A percentile compares a stretch with the other conserved stretches of the same genome.
phyloP scores from a whole-genome alignment of 2,329 filamentous ascomycete species.

The Epichloe hybrida region DNA sequence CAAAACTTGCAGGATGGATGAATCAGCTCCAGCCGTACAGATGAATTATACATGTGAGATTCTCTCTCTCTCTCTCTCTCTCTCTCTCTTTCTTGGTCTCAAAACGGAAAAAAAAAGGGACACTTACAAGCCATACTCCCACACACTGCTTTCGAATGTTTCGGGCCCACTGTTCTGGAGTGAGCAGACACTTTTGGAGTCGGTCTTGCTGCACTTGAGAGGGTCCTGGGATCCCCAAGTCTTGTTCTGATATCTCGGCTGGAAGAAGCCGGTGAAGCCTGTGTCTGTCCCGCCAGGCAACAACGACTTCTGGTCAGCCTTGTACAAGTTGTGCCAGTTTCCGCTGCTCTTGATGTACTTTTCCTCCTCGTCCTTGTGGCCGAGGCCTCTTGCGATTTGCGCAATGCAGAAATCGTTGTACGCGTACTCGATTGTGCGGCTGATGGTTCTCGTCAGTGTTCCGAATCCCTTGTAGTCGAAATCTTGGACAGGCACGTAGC shows the following conservation, averaged over 20 bases:
- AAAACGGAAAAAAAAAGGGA: too few species aligned
- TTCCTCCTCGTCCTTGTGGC: constrained; percentile 38
- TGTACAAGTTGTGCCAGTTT: constrained; percentile 58
- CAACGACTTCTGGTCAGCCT: constrained; percentile 40
- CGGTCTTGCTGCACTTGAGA: constrained; percentile 42
- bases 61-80: too few species aligned
- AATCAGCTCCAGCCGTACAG: too few species aligned
- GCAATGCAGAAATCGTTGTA: constrained; percentile 65
- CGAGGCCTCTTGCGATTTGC: constrained; percentile 44
- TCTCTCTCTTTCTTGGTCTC: too few species aligned
- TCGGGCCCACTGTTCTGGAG: constrained; percentile 48
- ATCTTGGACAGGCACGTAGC: constrained; percentile 59
- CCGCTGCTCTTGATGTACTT: constrained; percentile 46
- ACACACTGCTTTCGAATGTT: constrained; percentile 58
- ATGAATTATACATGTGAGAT: too few species aligned
- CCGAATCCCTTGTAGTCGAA: constrained; percentile 54
- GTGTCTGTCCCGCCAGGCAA: constrained; percentile 43
- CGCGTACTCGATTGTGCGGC: constrained; percentile 62
- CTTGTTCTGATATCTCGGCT: constrained; percentile 52
- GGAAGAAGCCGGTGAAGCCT: constrained; percentile 56
- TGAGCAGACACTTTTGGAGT: constrained; percentile 43
- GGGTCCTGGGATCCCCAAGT: constrained; percentile 60
- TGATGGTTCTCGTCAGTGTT: constrained; percentile 56
- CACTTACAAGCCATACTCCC: constrained; percentile 56
- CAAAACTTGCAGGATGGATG: constrained; percentile 22